Base-by-base conservation (phyloP, 495 filamentous ascomycete species). In the Recurvomyces mirabilis region DNA sequence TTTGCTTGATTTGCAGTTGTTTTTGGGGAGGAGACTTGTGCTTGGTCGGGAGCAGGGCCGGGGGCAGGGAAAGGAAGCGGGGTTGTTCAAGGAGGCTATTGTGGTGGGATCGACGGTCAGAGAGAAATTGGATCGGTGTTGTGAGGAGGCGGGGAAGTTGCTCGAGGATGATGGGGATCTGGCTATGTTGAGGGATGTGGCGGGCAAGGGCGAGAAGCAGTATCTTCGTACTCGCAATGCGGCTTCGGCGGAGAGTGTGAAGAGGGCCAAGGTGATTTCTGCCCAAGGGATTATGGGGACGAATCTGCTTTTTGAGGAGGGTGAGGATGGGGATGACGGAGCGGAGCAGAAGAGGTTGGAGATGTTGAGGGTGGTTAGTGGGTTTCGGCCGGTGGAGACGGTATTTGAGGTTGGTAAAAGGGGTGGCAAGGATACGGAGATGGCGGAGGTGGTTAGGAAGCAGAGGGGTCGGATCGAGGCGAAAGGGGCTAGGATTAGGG, bases 1-100 rank as follows among this genome's bases (percentile, higher is more conserved):
- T 57, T 70, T 98, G 1, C 65, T 98, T 1, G 91, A 98, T 57
- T 64, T 98, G n/a, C 91, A 98, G 59, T 73, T 98, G 0, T 98
- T 98, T 60, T 73, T 98, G 0, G 82, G 84, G 9, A 80, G 77
- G 56, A 81, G 75, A 55, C 65, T 98, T 17, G 70, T 93, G 0
- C 58, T 87, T 23, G 87, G 85, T 1, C 64, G 63, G 25, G 64
- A 68, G 11, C 61, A 56, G 12, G n/a, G n/a, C n/a, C n/a, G n/a
- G n/a, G n/a, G n/a, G n/a, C n/a, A n/a, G n/a, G n/a, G n/a, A n/a
- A 72, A 65, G 15, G 66, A 73, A 1, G 46, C 67, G 6, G 65
- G 74, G 15, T 83, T 82, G 47, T 95, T 80, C 56, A 73, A 85
- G 0, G 70, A 82, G 41, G 86, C 93, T 50, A 73, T 96, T 1